Evolutionary conservation across 2,329 filamentous ascomycete species (phyloP).

Genomic region (Salinomyces thailandicus): DNA sequence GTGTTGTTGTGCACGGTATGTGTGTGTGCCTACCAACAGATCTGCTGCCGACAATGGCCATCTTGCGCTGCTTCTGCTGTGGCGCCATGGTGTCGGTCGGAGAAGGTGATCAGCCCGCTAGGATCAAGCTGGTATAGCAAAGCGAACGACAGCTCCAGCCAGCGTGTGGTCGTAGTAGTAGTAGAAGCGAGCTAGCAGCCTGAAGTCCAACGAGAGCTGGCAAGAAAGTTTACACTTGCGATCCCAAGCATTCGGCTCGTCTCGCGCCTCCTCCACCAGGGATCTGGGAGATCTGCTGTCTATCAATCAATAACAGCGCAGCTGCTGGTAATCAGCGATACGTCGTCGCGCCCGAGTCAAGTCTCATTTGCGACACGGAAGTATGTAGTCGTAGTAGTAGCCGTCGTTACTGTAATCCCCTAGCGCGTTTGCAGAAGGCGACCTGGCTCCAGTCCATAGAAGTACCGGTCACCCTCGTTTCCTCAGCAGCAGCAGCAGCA

Average conservation of each 20-base stretch:
- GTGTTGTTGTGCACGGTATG: neutral
- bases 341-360: too few species aligned
- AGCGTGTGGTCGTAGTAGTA: too few species aligned
- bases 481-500: too few species aligned
- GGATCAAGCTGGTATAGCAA: too few species aligned
- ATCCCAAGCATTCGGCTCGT: neutral
- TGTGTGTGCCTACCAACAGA: conserved; percentile 58
- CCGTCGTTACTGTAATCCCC: neutral
- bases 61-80: conserved; percentile 79
- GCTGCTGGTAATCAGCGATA: neutral
- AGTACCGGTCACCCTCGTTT: too few species aligned
- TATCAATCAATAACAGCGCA: neutral
- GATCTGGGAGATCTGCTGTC: neutral
- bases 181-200: neutral
- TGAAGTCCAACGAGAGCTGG: conserved; percentile 1
- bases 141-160: too few species aligned
- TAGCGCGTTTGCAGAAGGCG: neutral
- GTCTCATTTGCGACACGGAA: neutral
- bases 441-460: neutral
- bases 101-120: too few species aligned
- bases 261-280: neutral
- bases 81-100: conserved; percentile 50
- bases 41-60: conserved; percentile 89
- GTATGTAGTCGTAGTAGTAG: neutral
- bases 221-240: conserved; percentile 1